Conservation (phyloP, 169 alveolate genomes). For the Plasmodium coatneyi region DNA sequence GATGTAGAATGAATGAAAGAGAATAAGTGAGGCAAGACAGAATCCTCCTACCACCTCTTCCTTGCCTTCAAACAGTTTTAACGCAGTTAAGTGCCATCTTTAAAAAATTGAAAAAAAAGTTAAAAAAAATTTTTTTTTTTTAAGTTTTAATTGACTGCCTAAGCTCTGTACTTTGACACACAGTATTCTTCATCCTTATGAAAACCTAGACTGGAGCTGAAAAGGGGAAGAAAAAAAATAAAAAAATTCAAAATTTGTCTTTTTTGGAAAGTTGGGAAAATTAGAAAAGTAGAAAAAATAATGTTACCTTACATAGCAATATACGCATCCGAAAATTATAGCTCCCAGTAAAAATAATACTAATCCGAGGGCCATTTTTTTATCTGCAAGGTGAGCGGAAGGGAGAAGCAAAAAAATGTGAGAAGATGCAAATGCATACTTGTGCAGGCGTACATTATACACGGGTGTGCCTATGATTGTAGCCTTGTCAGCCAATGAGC, state of each 20-base stretch:
- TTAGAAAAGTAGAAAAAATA: conserved; percentile 6
- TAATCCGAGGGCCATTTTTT: conserved; percentile 53
- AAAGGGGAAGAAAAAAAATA: conserved; percentile 6
- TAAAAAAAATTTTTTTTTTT: not conserved
- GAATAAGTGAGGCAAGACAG: not conserved
- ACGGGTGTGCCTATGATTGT: not conserved
- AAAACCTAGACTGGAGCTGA: conserved; percentile 41
- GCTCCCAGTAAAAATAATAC: conserved; percentile 32
- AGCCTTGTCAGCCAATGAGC: not conserved
- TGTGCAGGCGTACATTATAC: not conserved
- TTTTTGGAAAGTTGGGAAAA: not conserved
- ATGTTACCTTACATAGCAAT: conserved; percentile 65
- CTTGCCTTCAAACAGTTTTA: not conserved
- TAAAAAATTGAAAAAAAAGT: not conserved
- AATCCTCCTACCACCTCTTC: not conserved
- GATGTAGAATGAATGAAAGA: not conserved
- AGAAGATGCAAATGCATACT: not conserved
- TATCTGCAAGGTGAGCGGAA: conserved; percentile 12
- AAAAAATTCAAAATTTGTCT: not conserved
- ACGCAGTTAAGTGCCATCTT: not conserved
- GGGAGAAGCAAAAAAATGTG: not conserved
- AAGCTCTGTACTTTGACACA: conserved; percentile 42
- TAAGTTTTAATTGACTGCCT: not conserved
- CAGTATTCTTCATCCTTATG: conserved; percentile 70
- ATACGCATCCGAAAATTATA: conserved; percentile 40